phyloP scores from a whole-genome alignment of 176 grass and related monocot genomes.

The Eleusine coracana region DNA sequence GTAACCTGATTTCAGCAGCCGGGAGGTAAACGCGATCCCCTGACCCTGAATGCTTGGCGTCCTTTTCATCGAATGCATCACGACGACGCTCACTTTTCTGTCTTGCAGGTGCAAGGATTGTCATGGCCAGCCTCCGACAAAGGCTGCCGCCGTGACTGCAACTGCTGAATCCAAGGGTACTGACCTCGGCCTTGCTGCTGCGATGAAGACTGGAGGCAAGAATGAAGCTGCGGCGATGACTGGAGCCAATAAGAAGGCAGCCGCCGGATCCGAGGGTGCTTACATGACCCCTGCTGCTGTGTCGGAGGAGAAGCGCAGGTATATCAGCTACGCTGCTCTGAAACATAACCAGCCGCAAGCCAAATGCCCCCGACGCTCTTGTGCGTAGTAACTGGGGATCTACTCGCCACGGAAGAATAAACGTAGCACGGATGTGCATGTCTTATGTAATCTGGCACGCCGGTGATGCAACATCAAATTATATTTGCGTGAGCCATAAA shows the following conservation, averaged over 20 bases:
- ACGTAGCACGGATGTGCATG: background rate
- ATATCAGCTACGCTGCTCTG: slow-evolving; percentile 4
- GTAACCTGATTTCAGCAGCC: background rate
- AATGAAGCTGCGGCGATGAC: background rate
- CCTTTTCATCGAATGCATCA: background rate
- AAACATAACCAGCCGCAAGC: background rate
- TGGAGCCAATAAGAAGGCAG: background rate
- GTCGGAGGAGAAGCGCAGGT: background rate
- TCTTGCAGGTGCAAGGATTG: background rate
- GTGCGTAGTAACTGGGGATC: slow-evolving; percentile 3
- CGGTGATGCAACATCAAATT: background rate
- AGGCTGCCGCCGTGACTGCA: background rate
- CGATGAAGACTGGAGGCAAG: no score
- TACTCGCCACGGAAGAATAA: background rate
- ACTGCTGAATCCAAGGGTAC: no score
- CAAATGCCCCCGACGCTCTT: background rate
- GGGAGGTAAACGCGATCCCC: background rate
- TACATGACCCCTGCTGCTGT: background rate
- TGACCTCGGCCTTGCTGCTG: background rate
- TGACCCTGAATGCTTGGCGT: background rate
- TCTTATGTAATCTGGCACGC: background rate
- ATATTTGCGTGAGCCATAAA: background rate
- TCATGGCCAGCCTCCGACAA: background rate
- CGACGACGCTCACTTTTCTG: background rate
- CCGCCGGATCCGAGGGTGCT: background rate